Percentiles rank a stretch among this genome's conserved stretches.
These are phyloP conservation scores for Potentilla sterilis DNA, from an alignment of 306 rosid species.

Conservation along the genomic window DNA sequence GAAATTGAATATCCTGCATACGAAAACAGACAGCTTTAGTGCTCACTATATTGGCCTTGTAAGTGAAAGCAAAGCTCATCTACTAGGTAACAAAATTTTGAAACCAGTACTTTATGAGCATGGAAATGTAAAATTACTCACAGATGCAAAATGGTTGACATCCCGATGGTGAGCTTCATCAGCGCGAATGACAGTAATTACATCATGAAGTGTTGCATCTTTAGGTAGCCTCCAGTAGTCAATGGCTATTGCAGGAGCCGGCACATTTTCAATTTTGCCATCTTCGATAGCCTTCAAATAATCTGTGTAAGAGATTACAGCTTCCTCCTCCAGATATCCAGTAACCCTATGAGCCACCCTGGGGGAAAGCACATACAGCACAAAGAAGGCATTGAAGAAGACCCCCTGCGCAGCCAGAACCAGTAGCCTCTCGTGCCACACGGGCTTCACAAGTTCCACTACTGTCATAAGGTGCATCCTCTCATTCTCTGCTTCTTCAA, in stretches of 20 bases:
- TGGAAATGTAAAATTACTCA: conserved; percentile 32
- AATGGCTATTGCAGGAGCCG: conserved; percentile 84
- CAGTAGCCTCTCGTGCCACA: conserved; percentile 67
- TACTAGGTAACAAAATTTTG: neutral
- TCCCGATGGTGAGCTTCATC: conserved; percentile 87
- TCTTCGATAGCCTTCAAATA: conserved; percentile 50
- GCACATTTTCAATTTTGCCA: conserved; percentile 63
- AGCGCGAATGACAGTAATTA: conserved; percentile 64
- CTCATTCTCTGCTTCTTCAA: conserved; percentile 86
- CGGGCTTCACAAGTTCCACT: conserved; percentile 68
- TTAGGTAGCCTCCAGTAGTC: conserved; percentile 82
- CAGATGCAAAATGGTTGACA: conserved; percentile 84
- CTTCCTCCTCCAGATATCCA: conserved; percentile 80
- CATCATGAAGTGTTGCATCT: conserved; percentile 65
- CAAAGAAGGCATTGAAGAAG: conserved; percentile 69
- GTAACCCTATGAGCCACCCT: conserved; percentile 66
- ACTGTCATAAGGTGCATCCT: conserved; percentile 89
- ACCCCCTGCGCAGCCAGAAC: conserved; percentile 74
- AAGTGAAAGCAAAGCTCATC: neutral
- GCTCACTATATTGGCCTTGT: neutral
- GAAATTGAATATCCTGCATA: conserved; percentile 73
- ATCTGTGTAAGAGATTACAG: conserved; percentile 56
- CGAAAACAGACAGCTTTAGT: neutral
- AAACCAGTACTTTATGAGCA: neutral
- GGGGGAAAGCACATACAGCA: conserved; percentile 57